These are phyloP conservation scores for Camelina sativa DNA, from an alignment of 345 rosid species.

Conservation along the genomic window DNA sequence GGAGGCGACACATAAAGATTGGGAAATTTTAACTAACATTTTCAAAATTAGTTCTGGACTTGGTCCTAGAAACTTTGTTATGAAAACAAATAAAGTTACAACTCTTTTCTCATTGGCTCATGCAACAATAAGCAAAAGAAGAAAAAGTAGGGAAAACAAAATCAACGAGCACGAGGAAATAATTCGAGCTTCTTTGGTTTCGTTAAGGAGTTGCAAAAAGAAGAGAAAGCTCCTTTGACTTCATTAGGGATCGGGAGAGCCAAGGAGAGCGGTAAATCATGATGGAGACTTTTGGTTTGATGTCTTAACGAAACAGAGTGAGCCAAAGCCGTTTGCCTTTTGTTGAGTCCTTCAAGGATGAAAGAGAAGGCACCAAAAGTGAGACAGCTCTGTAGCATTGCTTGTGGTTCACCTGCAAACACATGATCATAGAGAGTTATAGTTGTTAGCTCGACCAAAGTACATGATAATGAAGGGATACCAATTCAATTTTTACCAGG, in stretches of 20 bases:
- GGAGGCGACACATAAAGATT: background rate
- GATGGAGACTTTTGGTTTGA: constrained; percentile 31
- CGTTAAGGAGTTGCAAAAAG: constrained; percentile 62
- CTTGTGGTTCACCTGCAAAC: constrained; percentile 71
- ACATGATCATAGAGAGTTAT: background rate
- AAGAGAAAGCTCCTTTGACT: constrained; percentile 68
- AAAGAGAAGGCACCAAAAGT: constrained; percentile 89
- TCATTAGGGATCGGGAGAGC: constrained; percentile 69
- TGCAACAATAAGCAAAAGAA: constrained; percentile 18
- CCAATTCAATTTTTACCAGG: constrained; percentile 57
- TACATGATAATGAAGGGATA: background rate
- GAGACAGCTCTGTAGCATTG: constrained; percentile 77
- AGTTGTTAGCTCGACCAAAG: constrained; percentile 5
- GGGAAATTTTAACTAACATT: background rate
- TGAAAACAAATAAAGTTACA: background rate
- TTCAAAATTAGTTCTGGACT: background rate
- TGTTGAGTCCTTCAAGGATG: constrained; percentile 76
- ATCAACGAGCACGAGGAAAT: constrained; percentile 42
- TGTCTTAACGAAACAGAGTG: constrained; percentile 52
- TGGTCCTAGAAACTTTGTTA: background rate
- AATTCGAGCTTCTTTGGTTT: constrained; percentile 48
- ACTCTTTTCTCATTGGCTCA: constrained; percentile 27
- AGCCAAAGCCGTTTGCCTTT: constrained; percentile 80
- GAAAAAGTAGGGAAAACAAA: background rate
- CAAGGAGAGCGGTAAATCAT: constrained; percentile 51